phyloP scores from a whole-genome alignment of 768 basidiomycete species.

The Tricholoma matsutake region DNA sequence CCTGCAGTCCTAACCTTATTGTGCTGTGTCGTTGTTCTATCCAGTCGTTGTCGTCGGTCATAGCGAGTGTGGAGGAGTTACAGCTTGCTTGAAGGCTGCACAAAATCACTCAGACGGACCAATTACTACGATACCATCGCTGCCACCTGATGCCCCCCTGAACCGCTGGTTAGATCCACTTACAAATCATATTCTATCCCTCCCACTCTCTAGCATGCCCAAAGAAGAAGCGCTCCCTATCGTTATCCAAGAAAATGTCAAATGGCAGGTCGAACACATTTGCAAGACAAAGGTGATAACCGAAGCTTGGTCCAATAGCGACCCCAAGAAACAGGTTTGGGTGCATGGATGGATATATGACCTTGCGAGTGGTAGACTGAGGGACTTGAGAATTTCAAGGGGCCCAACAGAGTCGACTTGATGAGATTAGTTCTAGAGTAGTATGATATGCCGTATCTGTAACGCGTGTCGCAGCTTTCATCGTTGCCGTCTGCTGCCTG shows the following conservation, averaged over 20 bases:
- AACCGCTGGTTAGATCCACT: constrained; percentile 73
- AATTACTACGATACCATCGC: constrained; percentile 32
- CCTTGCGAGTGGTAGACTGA: constrained; percentile 52
- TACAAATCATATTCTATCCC: constrained; percentile 45
- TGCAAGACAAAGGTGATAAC: constrained; percentile 42
- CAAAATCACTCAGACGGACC: constrained; percentile 30
- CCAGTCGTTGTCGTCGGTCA: constrained; percentile 83
- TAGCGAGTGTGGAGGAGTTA: constrained; percentile 76
- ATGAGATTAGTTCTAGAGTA: not conserved
- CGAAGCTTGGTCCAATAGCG: constrained; percentile 46
- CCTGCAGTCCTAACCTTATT: constrained; percentile 30
- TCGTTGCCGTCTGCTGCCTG: not conserved
- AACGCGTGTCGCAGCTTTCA: not conserved
- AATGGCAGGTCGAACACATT: constrained; percentile 49
- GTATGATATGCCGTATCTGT: not conserved
- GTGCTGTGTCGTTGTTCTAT: constrained; percentile 13
- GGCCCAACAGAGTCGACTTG: not conserved
- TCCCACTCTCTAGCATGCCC: constrained; percentile 39
- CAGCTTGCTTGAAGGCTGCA: constrained; percentile 49
- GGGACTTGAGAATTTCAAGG: constrained; percentile 50
- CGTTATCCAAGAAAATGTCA: constrained; percentile 61
- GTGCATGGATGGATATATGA: constrained; percentile 79
- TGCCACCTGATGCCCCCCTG: constrained; percentile 46
- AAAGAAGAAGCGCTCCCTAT: constrained; percentile 37
- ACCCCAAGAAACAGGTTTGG: constrained; percentile 41